These are phyloP conservation scores for Phaeophleospora eucalypticola DNA, from an alignment of 2,329 filamentous ascomycete species.

Conservation along the genomic window DNA sequence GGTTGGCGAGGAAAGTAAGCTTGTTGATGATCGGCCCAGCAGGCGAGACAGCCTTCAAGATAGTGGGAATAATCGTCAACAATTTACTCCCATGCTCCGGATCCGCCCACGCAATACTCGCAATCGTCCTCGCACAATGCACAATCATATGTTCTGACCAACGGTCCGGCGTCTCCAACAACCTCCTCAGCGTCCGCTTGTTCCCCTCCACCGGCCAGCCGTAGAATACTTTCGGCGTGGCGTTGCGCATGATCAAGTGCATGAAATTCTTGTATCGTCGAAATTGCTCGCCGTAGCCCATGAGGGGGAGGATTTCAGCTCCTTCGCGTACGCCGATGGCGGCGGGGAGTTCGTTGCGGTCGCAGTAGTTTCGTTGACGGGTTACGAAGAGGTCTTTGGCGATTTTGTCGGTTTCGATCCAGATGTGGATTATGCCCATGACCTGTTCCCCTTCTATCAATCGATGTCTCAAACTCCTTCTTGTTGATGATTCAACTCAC, in stretches of 20 bases:
- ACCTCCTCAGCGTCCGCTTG: constrained; percentile 31
- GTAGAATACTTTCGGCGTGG: constrained; percentile 30
- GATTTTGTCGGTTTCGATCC: constrained; percentile 35
- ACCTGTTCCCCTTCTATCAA: constrained; percentile 15
- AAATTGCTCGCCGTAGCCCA: constrained; percentile 31
- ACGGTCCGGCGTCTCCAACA: constrained; percentile 29
- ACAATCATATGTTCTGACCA: constrained; percentile 34
- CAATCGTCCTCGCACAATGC: constrained; percentile 33
- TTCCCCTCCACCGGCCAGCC: constrained; percentile 32
- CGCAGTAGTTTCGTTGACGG: constrained; percentile 32
- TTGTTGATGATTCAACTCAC: constrained; percentile 8
- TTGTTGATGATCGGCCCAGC: constrained; percentile 33
- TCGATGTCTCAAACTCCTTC: no score
- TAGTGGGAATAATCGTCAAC: constrained; percentile 30
- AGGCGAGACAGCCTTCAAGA: constrained; percentile 34
- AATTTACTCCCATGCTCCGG: constrained; percentile 33
- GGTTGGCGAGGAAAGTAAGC: constrained; percentile 31
- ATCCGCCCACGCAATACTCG: constrained; percentile 32
- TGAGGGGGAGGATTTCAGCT: constrained; percentile 32
- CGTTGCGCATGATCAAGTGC: constrained; percentile 33
- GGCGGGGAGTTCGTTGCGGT: constrained; percentile 34
- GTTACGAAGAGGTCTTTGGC: constrained; percentile 33
- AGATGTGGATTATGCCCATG: constrained; percentile 32
- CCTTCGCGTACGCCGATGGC: constrained; percentile 30
- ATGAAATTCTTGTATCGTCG: constrained; percentile 35